Base-by-base conservation (phyloP, 2,329 filamentous ascomycete genomes). In the Balansia obtecta region DNA sequence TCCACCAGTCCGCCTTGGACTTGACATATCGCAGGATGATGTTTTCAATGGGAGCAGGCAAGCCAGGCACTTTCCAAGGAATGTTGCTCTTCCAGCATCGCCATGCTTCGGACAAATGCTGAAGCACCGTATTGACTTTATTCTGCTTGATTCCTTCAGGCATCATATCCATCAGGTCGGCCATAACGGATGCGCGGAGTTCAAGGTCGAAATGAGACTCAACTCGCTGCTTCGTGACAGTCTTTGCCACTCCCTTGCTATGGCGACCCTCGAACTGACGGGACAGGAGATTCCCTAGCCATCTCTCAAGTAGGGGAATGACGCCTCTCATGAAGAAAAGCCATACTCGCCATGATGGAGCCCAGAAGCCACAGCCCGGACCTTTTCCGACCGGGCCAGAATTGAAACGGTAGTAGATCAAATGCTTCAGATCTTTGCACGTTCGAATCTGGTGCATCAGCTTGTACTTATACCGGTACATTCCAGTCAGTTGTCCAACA, bases 381-480 rank as follows among this genome's bases (percentile, higher is more conserved):
- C 93, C 93, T 66, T 98, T 98, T 9, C 93, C 93, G 18, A 98
- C 94, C 11, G 91, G 87, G 0, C 90, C 93, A 52, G 89, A 90
- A 67, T 98, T 98, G 73, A 98, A 98, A 46, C 91, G 86, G 68
- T 97, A 97, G 72, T 98, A 98, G 57, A 98, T 97, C 54, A 98
- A 72, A 78, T 98, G 93, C 79, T 98, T 98, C 64, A 98, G 68
- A 70, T 98, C 93, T 70, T 98, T 98, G 75, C 93, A 98, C 0
- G 93, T 95, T 60, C 93, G 88, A 60, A 98, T 98, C 68, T 98
- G 93, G 66, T 98, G 93, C 93, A 98, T 98, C 51, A 98, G 77
- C 76, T 98, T 98, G 75, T 98, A 98, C 76, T 98, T 98, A 79
- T 98, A 98, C 54, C 93, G 86, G 71, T 98, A 98, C 93, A 98